Percentiles rank a stretch among this genome's conserved stretches.
Conservation (phyloP, 345 rosid species). For the Eucalyptus marginata region DNA sequence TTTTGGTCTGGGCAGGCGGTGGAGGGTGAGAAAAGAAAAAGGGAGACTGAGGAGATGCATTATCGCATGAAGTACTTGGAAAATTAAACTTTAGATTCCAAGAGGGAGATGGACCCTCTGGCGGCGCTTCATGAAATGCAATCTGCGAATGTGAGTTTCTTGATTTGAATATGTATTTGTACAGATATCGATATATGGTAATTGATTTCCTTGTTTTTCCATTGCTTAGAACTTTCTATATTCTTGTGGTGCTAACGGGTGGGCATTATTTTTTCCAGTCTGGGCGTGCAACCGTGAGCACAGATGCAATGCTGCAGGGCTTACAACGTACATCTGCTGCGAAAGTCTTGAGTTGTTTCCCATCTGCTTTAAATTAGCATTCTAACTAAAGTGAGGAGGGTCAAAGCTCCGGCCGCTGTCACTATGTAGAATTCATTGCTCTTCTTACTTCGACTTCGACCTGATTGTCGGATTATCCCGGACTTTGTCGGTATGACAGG, state of each 20-base stretch:
- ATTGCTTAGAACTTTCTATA: background rate
- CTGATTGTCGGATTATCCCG: background rate
- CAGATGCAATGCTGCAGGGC: slow-evolving; percentile 81
- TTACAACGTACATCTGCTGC: slow-evolving; percentile 22
- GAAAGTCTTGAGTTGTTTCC: no score
- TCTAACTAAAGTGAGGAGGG: no score
- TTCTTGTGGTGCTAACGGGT: background rate
- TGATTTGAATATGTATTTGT: background rate
- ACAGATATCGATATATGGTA: background rate
- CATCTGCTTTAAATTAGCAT: no score
- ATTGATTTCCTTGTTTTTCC: background rate
- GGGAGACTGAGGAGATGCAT: slow-evolving; percentile 30
- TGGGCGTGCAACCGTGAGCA: slow-evolving; percentile 75
- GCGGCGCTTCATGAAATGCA: slow-evolving; percentile 90
- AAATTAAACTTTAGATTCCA: slow-evolving; percentile 77
- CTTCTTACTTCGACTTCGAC: no score
- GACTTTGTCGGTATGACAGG: background rate
- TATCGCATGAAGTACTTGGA: slow-evolving; percentile 88
- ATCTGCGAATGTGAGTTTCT: slow-evolving; percentile 25
- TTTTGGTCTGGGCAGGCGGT: background rate
- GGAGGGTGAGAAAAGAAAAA: slow-evolving; percentile 38
- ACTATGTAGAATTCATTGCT: no score
- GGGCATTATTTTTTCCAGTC: slow-evolving; percentile 11
- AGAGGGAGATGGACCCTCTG: slow-evolving; percentile 81
- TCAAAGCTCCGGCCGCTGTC: no score